These are phyloP conservation scores for Vitrella brassicaformis DNA, from an alignment of 73 alveolate species.

Conservation along the genomic window DNA sequence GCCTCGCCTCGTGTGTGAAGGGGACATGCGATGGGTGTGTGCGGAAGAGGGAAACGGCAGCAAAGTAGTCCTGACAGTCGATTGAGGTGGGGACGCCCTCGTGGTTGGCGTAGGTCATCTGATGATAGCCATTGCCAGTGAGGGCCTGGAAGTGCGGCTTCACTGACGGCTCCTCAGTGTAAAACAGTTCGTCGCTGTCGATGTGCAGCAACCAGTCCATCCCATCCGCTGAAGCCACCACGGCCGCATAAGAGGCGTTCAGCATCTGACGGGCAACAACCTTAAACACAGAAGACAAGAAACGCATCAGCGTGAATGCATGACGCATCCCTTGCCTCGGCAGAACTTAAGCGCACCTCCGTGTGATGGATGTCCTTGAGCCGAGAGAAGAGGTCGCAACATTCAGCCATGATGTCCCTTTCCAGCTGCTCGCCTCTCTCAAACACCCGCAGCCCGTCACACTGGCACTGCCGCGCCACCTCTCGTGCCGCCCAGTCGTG, in stretches of 20 bases:
- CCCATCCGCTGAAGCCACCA: not conserved
- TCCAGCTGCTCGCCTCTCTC: too few relatives aligned
- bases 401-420: too few relatives aligned
- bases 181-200: conserved; percentile 15
- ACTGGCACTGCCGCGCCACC: too few relatives aligned
- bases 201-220: not conserved
- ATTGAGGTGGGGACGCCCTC: conserved; percentile 23
- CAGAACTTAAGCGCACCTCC: too few relatives aligned
- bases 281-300: too few relatives aligned
- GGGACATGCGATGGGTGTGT: conserved; percentile 24
- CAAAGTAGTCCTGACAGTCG: conserved; percentile 23
- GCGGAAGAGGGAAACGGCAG: conserved; percentile 20
- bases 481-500: too few relatives aligned
- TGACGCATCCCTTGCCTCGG: too few relatives aligned
- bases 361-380: too few relatives aligned
- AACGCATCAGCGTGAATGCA: too few relatives aligned
- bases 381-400: too few relatives aligned
- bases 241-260: not conserved
- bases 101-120: conserved; percentile 24
- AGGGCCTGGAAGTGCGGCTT: conserved; percentile 11
- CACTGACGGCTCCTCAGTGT: conserved; percentile 5
- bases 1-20: conserved; percentile 6
- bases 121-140: conserved; percentile 3
- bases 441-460: too few relatives aligned
- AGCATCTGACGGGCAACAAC: not conserved